Base-by-base conservation (phyloP, 2,329 filamentous ascomycete genomes). In the Leptographium wingfieldii region DNA sequence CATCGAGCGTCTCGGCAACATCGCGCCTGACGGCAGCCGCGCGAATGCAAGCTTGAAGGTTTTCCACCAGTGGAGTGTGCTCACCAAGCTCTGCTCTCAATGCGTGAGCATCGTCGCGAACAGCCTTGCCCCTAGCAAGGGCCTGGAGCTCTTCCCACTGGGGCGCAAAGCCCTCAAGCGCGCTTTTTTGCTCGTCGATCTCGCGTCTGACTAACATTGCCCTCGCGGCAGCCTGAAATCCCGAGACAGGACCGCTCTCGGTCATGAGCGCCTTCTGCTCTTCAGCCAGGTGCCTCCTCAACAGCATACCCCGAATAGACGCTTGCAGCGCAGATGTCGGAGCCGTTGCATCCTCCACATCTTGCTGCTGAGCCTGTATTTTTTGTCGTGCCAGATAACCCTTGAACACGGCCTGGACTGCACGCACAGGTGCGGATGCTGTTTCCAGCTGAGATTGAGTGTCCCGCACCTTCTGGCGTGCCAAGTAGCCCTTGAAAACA, bases 171-270 rank as follows among this genome's bases (percentile, higher is more conserved):
- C 73, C 71, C 51, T 77, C 70, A 14, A 87, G 76, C 40, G 77
- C 74, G 62, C 81, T 74, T 62, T 73, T 73, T 66, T 85, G 75
- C 58, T 68, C 68, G 43, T 73, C 73, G 62, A 85, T 72, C 72
- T 82, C 76, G 62, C 74, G 73, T 71, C 84, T 80, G 61, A 76
- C 79, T 68, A 84, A 73, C 73, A 81, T 74, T 59, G 84, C 88
- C 71, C 87, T 80, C 43, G 81, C 78, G 61, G 81, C 80, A 66
- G 86, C 83, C 73, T 92, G 88, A 61, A 91, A 71, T 58, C 76
- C 72, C 57, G 76, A 76, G 62, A 84, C 76, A 43, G 76, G 74
- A 52, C 69, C 69, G 63, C 77, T 74, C 66, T 83, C 72, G 60
- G 75, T 73, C 60, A 79, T 76, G 56, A 87, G 75, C 59, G 74